These are phyloP conservation scores for Chamaecrista fasciculata DNA, from an alignment of 306 rosid genomes.

Conservation along the genomic window DNA sequence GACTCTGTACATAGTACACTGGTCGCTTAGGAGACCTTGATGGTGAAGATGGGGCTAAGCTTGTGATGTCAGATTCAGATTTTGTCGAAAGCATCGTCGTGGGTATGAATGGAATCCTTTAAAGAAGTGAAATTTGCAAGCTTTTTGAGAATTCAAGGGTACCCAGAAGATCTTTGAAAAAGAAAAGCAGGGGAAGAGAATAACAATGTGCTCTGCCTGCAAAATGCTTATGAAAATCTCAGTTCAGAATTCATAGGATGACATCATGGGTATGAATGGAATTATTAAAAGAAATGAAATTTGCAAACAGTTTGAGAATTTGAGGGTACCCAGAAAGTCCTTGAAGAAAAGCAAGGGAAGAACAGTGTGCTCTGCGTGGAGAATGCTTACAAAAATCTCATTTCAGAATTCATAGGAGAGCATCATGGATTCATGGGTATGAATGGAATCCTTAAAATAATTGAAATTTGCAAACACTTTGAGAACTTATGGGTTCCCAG, in stretches of 20 bases:
- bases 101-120: neutral
- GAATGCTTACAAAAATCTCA: neutral
- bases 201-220: too few relatives aligned
- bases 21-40: slow-evolving; percentile 84
- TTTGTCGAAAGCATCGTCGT: slow-evolving; percentile 60
- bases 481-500: neutral
- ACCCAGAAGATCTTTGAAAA: neutral
- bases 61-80: slow-evolving; percentile 85
- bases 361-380: neutral
- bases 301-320: too few relatives aligned
- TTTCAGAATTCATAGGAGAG: slow-evolving; percentile 23
- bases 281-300: too few relatives aligned
- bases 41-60: slow-evolving; percentile 91
- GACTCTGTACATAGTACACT: slow-evolving; percentile 87
- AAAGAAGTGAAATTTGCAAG: neutral
- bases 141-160: neutral
- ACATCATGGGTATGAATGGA: too few relatives aligned
- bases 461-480: neutral
- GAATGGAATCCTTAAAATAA: neutral
- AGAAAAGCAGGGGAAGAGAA: too few relatives aligned
- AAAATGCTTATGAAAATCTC: too few relatives aligned
- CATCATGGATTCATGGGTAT: slow-evolving; percentile 37
- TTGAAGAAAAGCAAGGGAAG: neutral
- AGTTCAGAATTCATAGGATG: too few relatives aligned
- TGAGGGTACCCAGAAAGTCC: too few relatives aligned